Conservation (phyloP, 2,329 filamentous ascomycete genomes). For the Cladosporium austrohemisphaericum region DNA sequence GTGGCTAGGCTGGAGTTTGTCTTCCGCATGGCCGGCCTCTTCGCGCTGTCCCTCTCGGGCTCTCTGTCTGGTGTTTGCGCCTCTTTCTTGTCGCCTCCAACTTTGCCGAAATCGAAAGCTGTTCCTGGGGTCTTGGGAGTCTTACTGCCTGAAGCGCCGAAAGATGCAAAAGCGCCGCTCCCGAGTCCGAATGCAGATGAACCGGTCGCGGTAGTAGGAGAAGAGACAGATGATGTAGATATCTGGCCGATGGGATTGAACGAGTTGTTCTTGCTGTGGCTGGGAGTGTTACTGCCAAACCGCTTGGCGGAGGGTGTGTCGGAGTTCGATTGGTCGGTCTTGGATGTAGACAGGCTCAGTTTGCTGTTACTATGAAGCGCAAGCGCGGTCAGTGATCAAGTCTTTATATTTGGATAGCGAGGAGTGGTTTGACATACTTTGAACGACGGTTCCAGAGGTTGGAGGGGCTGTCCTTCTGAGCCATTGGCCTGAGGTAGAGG, state of each 20-base stretch:
- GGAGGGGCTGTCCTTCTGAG: constrained; percentile 32
- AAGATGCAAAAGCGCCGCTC: constrained; percentile 94
- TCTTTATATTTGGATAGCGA: constrained; percentile 6
- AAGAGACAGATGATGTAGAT: constrained; percentile 61
- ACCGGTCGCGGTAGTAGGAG: constrained; percentile 69
- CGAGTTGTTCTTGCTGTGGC: constrained; percentile 69
- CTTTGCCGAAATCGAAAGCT: constrained; percentile 71
- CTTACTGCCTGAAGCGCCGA: constrained; percentile 69
- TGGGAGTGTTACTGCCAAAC: constrained; percentile 62
- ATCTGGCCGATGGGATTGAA: constrained; percentile 73
- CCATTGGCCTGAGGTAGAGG: constrained; percentile 25
- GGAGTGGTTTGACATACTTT: constrained; percentile 58
- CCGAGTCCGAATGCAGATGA: constrained; percentile 91
- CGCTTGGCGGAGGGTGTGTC: constrained; percentile 60
- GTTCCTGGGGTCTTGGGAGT: constrained; percentile 75
- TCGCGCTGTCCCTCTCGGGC: constrained; percentile 26
- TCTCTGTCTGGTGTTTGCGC: constrained; percentile 40
- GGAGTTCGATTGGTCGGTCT: constrained; percentile 51
- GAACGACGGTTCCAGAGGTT: constrained; percentile 73
- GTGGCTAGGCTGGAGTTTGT: constrained; percentile 23
- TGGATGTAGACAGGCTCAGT: constrained; percentile 79
- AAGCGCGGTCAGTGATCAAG: constrained; percentile 24
- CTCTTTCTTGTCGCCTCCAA: constrained; percentile 59
- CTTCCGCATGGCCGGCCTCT: constrained; percentile 25
- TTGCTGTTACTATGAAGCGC: constrained; percentile 66